phyloP scores from a whole-genome alignment of 495 filamentous ascomycete species.

The Tetracladium marchalianum region DNA sequence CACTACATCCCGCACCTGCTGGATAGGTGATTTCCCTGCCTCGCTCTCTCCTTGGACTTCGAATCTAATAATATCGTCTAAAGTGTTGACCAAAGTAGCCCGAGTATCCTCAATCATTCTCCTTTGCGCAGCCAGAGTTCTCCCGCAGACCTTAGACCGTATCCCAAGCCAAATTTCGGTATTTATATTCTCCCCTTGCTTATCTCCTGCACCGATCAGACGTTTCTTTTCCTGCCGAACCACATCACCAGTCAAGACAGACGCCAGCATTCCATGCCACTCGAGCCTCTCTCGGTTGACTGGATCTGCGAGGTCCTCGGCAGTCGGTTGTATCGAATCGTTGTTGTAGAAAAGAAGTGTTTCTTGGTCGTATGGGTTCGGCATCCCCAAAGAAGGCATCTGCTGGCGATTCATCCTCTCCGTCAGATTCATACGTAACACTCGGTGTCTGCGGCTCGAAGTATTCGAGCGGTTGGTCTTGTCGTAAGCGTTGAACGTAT shows the following conservation, averaged over 20 bases:
- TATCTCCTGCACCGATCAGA: slow-evolving; percentile 72
- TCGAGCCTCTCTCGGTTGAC: slow-evolving; percentile 86
- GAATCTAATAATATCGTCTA: slow-evolving; percentile 85
- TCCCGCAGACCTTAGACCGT: slow-evolving; percentile 68
- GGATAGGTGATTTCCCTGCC: slow-evolving; percentile 72
- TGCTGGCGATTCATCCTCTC: slow-evolving; percentile 82
- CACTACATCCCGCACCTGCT: slow-evolving; percentile 85
- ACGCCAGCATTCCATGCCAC: slow-evolving; percentile 97
- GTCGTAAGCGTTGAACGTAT: slow-evolving; percentile 66
- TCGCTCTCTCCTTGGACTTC: slow-evolving; percentile 89
- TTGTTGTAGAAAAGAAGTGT: slow-evolving; percentile 81
- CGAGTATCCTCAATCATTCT: slow-evolving; percentile 77
- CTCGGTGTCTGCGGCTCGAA: slow-evolving; percentile 62
- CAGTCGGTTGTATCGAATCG: slow-evolving; percentile 76
- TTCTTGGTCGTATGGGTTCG: slow-evolving; percentile 83
- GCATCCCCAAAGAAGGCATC: slow-evolving; percentile 66
- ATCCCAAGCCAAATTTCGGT: slow-evolving; percentile 87
- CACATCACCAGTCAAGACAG: slow-evolving; percentile 91
- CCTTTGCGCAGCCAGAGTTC: slow-evolving; percentile 71
- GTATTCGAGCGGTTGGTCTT: slow-evolving; percentile 52
- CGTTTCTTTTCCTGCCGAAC: slow-evolving; percentile 96
- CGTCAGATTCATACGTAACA: slow-evolving; percentile 66
- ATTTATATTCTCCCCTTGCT: slow-evolving; percentile 60
- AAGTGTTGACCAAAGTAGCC: slow-evolving; percentile 50
- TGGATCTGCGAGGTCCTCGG: slow-evolving; percentile 81